Base-by-base conservation (phyloP, 2,329 filamentous ascomycete species). In the Colletotrichum incanum region DNA sequence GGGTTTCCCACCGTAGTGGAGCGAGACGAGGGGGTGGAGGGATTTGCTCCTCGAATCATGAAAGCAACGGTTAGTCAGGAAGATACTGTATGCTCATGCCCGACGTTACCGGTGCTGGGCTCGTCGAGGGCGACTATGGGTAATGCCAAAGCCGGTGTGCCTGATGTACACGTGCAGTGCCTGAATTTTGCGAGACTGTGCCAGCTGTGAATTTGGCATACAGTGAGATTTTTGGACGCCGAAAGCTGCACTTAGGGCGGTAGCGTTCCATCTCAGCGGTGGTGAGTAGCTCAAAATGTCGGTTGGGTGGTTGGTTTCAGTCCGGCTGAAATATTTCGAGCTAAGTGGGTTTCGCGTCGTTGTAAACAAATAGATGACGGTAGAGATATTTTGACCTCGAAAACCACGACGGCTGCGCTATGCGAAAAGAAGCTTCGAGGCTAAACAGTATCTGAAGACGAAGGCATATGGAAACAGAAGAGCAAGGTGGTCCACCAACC, bases 1-100 rank as follows among this genome's bases (percentile, higher is more conserved):
- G 43, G 58, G 58, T 41, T 60, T 64, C 45, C 68, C 65, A 59
- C 65, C 59, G 54, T 55, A 59, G 65, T 68, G 68, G 68, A 55
- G 64, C 28, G 26, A 56, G 56, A 43, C 31, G 18, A 60, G 58
- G 58, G 52, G 12, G 43, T 28, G 67, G 49, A 45, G 49, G 64
- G 50, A 39, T 43, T 49, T 41, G 47, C 54, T 41, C 43, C 67
- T 65, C 41, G 37, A 59, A 49, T 58, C 45, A 39, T n/a, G 60
- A 52, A 49, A 18, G 56, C 37, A 67, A 62, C 56, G 34, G 41
- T 60, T 34, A 34, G 67, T 60, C 43, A 34, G 67, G 39, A 23
- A 71, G 31, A 52, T 28, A 50, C 18, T 9, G 45, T 16, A 26
- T 52, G 34, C 23, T 34, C 56, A 43, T 39, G 64, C n/a, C 64